A percentile compares a stretch with the other conserved stretches of the same genome.
Evolutionary conservation across 495 filamentous ascomycete species (phyloP).

Genomic region (Trichoderma asperelloides): DNA sequence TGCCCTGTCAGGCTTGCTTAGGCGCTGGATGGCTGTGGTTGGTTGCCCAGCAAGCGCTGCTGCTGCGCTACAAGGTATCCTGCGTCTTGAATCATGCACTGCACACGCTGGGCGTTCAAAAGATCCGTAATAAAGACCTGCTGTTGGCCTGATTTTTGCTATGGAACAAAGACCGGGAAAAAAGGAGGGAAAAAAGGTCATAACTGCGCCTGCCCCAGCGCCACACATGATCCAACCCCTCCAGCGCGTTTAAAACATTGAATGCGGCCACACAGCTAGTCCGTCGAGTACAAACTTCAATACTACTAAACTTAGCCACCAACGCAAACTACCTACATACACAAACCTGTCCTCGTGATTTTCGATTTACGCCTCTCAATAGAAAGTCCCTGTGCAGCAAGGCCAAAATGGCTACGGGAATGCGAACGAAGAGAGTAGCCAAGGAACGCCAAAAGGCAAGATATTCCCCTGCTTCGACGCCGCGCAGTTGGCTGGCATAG

Average conservation of each 20-base stretch:
- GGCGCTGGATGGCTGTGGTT: neutral
- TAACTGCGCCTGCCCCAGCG: neutral
- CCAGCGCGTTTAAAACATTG: neutral
- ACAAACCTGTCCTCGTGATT: neutral
- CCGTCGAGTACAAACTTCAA: neutral
- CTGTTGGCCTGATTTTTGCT: no score
- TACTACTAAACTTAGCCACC: neutral
- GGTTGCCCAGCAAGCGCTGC: neutral
- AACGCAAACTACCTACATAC: neutral
- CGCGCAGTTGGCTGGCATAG: neutral
- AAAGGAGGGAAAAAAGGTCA: no score
- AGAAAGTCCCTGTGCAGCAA: neutral
- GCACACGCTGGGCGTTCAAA: neutral
- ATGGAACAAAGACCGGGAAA: no score
- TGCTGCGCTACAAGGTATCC: neutral
- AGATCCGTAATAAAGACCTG: neutral
- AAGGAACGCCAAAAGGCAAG: constrained; percentile 9
- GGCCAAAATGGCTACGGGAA: constrained; percentile 12
- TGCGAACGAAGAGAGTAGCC: constrained; percentile 6
- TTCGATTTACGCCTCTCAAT: neutral
- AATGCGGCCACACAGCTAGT: neutral
- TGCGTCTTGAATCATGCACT: neutral
- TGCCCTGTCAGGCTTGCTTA: neutral
- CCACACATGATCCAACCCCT: neutral
- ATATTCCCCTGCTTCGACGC: no score